Base-by-base conservation (phyloP, 805 yeast species). In the Myxozyma neotropica region DNA sequence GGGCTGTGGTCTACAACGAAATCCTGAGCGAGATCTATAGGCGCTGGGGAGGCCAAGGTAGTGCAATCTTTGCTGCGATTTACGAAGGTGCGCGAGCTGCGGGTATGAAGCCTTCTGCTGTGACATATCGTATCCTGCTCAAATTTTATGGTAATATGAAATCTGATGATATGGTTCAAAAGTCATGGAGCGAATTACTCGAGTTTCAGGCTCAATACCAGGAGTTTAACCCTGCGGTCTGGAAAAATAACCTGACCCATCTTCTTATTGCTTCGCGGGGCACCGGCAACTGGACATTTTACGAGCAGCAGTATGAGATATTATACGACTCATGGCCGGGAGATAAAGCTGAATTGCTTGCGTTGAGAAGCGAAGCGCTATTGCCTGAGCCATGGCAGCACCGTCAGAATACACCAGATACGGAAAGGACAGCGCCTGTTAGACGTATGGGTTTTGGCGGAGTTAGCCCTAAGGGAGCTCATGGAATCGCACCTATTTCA, bases 261-360 rank as follows among this genome's bases (percentile, higher is more conserved):
- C 29, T 59, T 36, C 13, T 51, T 4, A 42, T 24, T 26, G 64
- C 64, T 13, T 21, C 61, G 3, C 26, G 31, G 5, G 15, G 21
- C 8, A 59, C 59, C 17, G 52, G 52, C 17, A 57, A 59, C 29
- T 46, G 51, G 57, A 51, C 38, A 6, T 59, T 56, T 39, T 56
- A 47, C 38, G 29, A 46, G 7, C 50, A 36, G 19, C 54, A 56
- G 31, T 24, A 24, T 39, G 43, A 33, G 7, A 33, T 29, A 7
- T 5, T 47, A 3, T 47, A 31, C 36, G 24, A 36, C 19, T 43
- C 29, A 26, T 48, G 43, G 33, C 43, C 53, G 13, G 43, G 38
- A 23, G 43, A 35, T 5, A 24, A 48, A 13, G n/a, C n/a, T 19
- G 35, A 17, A 23, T 17, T 24, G 27, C n/a, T 24, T 19, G 35